These are phyloP conservation scores for Ophiognomonia clavigignenti-juglandacearum DNA, from an alignment of 2,329 filamentous ascomycete species.

Conservation along the genomic window DNA sequence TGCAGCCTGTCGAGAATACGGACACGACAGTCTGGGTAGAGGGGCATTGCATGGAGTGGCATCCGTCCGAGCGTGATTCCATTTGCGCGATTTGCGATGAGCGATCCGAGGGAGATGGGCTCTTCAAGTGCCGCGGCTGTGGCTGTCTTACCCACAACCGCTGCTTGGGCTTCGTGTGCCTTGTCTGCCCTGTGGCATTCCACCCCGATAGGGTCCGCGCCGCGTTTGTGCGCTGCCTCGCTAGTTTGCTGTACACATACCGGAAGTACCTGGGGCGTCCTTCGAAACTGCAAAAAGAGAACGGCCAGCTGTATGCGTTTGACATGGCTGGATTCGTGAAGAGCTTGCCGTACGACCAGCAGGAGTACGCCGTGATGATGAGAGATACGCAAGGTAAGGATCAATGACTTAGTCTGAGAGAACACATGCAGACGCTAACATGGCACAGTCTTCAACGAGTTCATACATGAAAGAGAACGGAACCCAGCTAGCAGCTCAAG, in stretches of 20 bases:
- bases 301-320: slow-evolving; percentile 57
- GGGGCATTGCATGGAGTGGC: slow-evolving; percentile 73
- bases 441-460: slow-evolving; percentile 66
- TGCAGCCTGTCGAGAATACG: slow-evolving; percentile 74
- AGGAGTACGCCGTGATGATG: slow-evolving; percentile 60
- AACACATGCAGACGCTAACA: slow-evolving; percentile 14
- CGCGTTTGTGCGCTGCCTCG: slow-evolving; percentile 60
- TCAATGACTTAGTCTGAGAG: background rate
- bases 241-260: slow-evolving; percentile 63
- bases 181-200: slow-evolving; percentile 61
- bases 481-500: slow-evolving; percentile 55
- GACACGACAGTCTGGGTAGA: slow-evolving; percentile 80
- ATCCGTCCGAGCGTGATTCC: slow-evolving; percentile 51
- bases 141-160: slow-evolving; percentile 51
- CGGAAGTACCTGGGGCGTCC: slow-evolving; percentile 58
- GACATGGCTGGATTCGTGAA: slow-evolving; percentile 62
- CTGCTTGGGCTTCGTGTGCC: slow-evolving; percentile 56
- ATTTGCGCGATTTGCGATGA: slow-evolving; percentile 74
- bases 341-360: slow-evolving; percentile 60
- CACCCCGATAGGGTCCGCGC: slow-evolving; percentile 57
- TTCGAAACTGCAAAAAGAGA: slow-evolving; percentile 54
- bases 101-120: slow-evolving; percentile 63
- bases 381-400: slow-evolving; percentile 60
- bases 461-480: slow-evolving; percentile 75
- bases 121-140: slow-evolving; percentile 70